A percentile compares a stretch with the other conserved stretches of the same genome.
Conservation (phyloP, 106 monocot species). For the Platanthera zijinensis region DNA sequence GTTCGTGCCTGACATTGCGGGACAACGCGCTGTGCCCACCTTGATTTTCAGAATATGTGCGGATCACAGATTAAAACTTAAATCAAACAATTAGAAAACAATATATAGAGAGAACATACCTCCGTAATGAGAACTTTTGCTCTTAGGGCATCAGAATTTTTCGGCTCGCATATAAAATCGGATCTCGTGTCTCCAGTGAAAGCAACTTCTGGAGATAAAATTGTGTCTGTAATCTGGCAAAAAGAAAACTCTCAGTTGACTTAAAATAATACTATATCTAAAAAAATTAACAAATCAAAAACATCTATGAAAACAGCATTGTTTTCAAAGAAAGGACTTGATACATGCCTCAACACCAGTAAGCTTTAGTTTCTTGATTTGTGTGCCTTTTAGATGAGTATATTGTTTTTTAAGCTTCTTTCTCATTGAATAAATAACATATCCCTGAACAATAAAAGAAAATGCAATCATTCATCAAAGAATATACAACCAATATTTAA, state of each 20-base stretch:
- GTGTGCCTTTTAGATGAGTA: slow-evolving; percentile 62
- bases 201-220: slow-evolving; percentile 92
- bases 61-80: not conserved
- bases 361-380: slow-evolving; percentile 82
- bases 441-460: slow-evolving; percentile 44
- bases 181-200: slow-evolving; percentile 93
- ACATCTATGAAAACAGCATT: not conserved
- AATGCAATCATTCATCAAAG: not conserved
- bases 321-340: not conserved
- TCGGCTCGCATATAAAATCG: slow-evolving; percentile 89
- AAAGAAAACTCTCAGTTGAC: slow-evolving; percentile 10
- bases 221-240: slow-evolving; percentile 80
- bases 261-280: not conserved
- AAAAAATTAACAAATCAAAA: not conserved
- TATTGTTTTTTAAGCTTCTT: slow-evolving; percentile 94
- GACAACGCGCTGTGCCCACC: not conserved
- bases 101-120: slow-evolving; percentile 24
- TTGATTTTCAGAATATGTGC: not conserved
- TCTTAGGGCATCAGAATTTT: slow-evolving; percentile 95
- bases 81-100: not conserved
- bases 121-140: slow-evolving; percentile 94
- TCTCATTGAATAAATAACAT: slow-evolving; percentile 84
- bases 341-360: slow-evolving; percentile 74
- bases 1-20: not conserved
- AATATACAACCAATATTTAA: not conserved